Percentiles rank a stretch among this genome's conserved stretches.
Evolutionary conservation across 1,284 basidiomycete genomes (phyloP).

Genomic region (Kalmanozyma brasiliensis): DNA sequence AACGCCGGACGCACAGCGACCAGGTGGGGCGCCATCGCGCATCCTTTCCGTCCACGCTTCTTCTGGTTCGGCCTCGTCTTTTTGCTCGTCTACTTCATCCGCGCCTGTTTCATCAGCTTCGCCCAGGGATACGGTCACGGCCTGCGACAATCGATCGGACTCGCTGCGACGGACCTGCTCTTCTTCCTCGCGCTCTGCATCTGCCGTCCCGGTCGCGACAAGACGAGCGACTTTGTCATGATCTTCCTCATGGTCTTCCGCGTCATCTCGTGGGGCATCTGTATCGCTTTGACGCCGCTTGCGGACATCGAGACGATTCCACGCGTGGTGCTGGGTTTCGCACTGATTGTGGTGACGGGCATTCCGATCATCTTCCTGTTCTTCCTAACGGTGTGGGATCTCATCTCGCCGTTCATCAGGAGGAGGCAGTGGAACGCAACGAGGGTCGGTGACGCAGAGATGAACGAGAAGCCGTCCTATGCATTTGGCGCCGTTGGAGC

Average conservation of each 20-base stretch:
- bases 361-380: constrained; percentile 64
- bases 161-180: constrained; percentile 60
- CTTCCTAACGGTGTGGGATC: constrained; percentile 56
- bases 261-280: constrained; percentile 58
- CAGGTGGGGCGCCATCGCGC: constrained; percentile 56
- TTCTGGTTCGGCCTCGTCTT: constrained; percentile 61
- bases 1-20: constrained; percentile 26
- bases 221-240: constrained; percentile 60
- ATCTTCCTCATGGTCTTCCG: constrained; percentile 59
- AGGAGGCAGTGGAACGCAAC: constrained; percentile 41
- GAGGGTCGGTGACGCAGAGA: constrained; percentile 28
- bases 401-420: constrained; percentile 50
- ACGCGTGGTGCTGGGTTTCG: constrained; percentile 64
- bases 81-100: constrained; percentile 54
- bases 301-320: constrained; percentile 63
- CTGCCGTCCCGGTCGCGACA: constrained; percentile 59
- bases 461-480: constrained; percentile 22
- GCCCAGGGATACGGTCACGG: constrained; percentile 50
- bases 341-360: constrained; percentile 56
- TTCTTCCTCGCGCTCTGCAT: constrained; percentile 57
- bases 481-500: constrained; percentile 34
- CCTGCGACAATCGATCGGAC: constrained; percentile 62
- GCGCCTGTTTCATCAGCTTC: constrained; percentile 61
- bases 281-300: constrained; percentile 58
- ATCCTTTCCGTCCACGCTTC: constrained; percentile 55